These are phyloP conservation scores for Mortierella sp. DNA, from an alignment of 371 early-diverging fungal species.

Conservation along the genomic window DNA sequence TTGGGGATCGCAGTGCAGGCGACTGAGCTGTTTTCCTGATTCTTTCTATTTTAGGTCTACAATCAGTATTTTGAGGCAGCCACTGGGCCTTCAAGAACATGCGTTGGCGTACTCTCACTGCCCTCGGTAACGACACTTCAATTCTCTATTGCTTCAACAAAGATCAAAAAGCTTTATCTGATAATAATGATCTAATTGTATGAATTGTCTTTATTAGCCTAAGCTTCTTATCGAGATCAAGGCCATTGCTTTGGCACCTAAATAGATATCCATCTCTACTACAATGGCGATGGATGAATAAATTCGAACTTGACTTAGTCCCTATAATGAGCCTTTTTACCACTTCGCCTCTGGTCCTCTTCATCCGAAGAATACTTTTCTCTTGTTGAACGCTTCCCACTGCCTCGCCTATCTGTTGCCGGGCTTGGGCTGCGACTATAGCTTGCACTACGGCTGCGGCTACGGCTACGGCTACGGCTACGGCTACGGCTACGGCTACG, in stretches of 20 bases:
- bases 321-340: constrained; percentile 13
- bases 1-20: background rate
- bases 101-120: constrained; percentile 63
- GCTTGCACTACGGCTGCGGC: constrained; percentile 22
- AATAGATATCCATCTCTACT: background rate
- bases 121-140: constrained; percentile 51
- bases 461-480: constrained; percentile 5
- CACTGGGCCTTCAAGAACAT: constrained; percentile 67
- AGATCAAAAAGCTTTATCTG: background rate
- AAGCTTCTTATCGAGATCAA: constrained; percentile 69
- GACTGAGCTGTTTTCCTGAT: background rate
- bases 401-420: background rate
- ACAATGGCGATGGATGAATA: background rate
- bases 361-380: constrained; percentile 24
- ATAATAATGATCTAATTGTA: background rate
- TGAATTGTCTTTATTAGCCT: constrained; percentile 33
- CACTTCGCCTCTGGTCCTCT: constrained; percentile 19
- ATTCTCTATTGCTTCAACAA: background rate
- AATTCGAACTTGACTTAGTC: constrained; percentile 8
- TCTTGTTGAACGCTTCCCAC: constrained; percentile 17
- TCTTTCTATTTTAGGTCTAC: constrained; percentile 56
- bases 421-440: constrained; percentile 22
- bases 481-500: constrained; percentile 6
- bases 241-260: constrained; percentile 58
- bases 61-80: constrained; percentile 64